Conservation (phyloP, 345 rosid species). For the Iberis pinnata region DNA sequence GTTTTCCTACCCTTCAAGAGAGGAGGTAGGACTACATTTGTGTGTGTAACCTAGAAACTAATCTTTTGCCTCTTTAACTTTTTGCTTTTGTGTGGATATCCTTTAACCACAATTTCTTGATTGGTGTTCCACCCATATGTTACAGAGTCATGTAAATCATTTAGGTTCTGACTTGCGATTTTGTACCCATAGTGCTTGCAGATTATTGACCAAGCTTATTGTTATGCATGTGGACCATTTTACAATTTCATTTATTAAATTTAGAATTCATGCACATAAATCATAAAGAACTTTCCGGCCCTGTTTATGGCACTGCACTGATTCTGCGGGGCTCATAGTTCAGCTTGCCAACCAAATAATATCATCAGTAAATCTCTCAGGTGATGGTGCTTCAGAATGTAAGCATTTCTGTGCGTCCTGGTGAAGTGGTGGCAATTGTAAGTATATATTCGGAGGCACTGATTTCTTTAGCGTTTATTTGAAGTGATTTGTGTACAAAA, state of each 20-base stretch:
- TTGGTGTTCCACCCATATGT: neutral
- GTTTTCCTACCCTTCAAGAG: conserved; percentile 63
- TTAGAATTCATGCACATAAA: conserved; percentile 4
- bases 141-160: neutral
- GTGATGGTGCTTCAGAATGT: conserved; percentile 61
- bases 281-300: neutral
- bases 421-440: conserved; percentile 90
- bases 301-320: neutral
- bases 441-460: conserved; percentile 22
- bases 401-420: conserved; percentile 55
- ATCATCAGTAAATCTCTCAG: conserved; percentile 34
- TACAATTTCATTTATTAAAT: neutral
- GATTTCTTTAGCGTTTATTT: conserved; percentile 1
- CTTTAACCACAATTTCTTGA: conserved; percentile 4
- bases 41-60: conserved; percentile 6
- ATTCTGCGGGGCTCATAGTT: neutral
- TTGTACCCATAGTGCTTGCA: neutral
- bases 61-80: conserved; percentile 1
- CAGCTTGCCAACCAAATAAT: neutral
- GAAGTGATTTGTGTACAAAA: conserved; percentile 10
- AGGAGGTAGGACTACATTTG: conserved; percentile 38
- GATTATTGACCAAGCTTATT: neutral
- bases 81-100: conserved; percentile 5
- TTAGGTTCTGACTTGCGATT: conserved; percentile 1
- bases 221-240: conserved; percentile 3